Base-by-base conservation (phyloP, 306 rosid genomes). In the Medicago arabica region DNA sequence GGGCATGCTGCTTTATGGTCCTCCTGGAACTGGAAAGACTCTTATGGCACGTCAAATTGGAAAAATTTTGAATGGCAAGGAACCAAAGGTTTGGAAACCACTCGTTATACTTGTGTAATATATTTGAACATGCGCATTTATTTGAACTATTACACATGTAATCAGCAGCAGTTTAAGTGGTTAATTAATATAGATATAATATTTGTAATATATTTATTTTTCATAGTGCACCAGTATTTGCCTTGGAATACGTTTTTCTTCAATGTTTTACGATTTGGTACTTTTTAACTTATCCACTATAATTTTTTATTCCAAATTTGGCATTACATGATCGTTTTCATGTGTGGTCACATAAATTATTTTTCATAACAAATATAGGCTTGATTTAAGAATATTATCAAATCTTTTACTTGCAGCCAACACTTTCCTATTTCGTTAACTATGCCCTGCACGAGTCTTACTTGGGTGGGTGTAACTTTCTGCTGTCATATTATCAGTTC, bases 1-100 rank as follows among this genome's bases (percentile, higher is more conserved):
- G 81, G 99, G 99, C 49, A 96, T 92, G 98, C 88, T 95, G 77
- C 96, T 95, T 69, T 86, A 80, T 88, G 99, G 99, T 58, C 99
- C 99, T 53, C 99, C 99, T 89, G 99, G 99, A 71, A 95, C 99
- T 74, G 99, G 99, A 65, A 95, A 95, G 84, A 95, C 99, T 77
- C 99, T 96, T 60, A 96, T 96, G 88, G 99, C 99, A 23, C 97
- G 99, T 64, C 99, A 96, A 92, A 96, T 96, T 81, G 99, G 99
- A 79, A 92, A 90, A 85, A 76, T 96, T 87, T 81, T 96, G 89
- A 87, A 96, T 63, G 99, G 99, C 75, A 92, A 85, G 84, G 99
- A 96, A 67, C 99, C 99, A 64, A 96, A 96, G 99, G 98, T 96
- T 81, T 79, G 85, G 40, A 77, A 72, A 75, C 75, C 67, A 64